Base-by-base conservation (phyloP, 2,329 filamentous ascomycete species). In the Hypoxylon sp. region DNA sequence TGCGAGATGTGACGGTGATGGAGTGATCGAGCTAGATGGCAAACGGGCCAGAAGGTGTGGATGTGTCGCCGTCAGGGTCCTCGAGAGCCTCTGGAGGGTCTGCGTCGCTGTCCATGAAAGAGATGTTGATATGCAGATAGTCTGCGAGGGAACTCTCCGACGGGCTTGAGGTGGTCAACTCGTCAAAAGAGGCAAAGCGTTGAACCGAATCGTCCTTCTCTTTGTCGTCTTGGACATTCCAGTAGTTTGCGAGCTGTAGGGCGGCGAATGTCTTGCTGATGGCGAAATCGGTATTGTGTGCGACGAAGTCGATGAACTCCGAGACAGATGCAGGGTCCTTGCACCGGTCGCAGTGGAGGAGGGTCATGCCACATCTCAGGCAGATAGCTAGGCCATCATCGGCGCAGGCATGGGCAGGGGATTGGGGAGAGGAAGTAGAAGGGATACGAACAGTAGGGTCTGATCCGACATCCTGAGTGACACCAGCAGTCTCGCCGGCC, bases 381-480 rank as follows among this genome's bases (percentile, higher is more conserved):
- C 70, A 72, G 52, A 72, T 31, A 56, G 70, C 70, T 35, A 64
- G 55, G 41, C 48, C 46, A 26, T 40, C 51, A 56, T 69, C 65
- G 58, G 55, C 45, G 57, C 51, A 37, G 35, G 55, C 8, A 35
- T 41, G 35, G 31, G 31, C n/a, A 24, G 47, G 24, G 38, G 50
- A 11, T 31, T 53, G 47, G 31, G 21, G 41, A 48, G 41, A 15
- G 65, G 70, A 68, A 71, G 75, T 72, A 72, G 75, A 67, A 68
- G 77, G 69, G 67, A 69, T 73, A 97, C 94, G 85, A 89, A 99
- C 94, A 87, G 96, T 99, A 78, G 95, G 95, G 84, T 99, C 95
- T 72, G 91, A 93, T 73, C 89, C 92, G 71, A 99, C 93, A 79
- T 99, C 96, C 77, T 96, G 92, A 61, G 94, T 97, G 70, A 98